Evolutionary conservation across 2,329 filamentous ascomycete genomes (phyloP).

Genomic region (Diaporthe vaccinii): DNA sequence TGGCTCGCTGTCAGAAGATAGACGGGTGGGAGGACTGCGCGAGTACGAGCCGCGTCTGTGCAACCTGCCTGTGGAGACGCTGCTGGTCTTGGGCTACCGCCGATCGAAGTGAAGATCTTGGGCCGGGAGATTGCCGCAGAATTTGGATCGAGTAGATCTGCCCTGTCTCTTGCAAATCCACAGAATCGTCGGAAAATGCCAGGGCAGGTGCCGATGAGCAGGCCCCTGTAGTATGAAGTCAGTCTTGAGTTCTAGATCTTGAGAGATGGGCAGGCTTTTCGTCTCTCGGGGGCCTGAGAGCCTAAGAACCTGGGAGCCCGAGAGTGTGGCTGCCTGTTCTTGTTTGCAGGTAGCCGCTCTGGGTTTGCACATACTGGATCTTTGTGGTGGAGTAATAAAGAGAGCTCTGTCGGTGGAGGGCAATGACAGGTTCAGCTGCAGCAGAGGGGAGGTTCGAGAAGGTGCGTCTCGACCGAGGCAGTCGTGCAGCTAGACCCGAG

Average conservation of each 20-base stretch:
- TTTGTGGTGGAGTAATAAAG: constrained; percentile 3
- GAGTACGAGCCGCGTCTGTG: constrained; percentile 32
- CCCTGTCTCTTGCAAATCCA: constrained; percentile 7
- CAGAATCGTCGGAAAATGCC: constrained; percentile 14
- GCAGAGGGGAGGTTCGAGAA: not conserved
- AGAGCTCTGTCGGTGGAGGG: constrained; percentile 18
- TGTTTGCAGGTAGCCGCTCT: not conserved
- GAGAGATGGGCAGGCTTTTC: not conserved
- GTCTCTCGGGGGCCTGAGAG: not conserved
- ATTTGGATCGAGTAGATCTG: constrained; percentile 12
- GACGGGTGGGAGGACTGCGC: constrained; percentile 20
- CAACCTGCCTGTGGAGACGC: constrained; percentile 25
- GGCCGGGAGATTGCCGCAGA: constrained; percentile 31
- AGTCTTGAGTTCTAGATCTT: constrained; percentile 15
- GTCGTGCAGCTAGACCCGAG: constrained; percentile 31
- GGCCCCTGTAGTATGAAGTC: constrained; percentile 23
- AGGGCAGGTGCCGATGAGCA: constrained; percentile 25
- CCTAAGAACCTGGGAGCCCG: not conserved
- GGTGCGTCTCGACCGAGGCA: constrained; percentile 24
- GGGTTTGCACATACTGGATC: constrained; percentile 24
- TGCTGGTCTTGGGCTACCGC: constrained; percentile 10
- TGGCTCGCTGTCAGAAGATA: constrained; percentile 12
- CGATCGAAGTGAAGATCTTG: constrained; percentile 12
- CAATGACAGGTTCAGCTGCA: not conserved
- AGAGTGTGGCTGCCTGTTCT: not conserved